phyloP scores from a whole-genome alignment of 495 filamentous ascomycete species.

The Articulospora tetracladia region DNA sequence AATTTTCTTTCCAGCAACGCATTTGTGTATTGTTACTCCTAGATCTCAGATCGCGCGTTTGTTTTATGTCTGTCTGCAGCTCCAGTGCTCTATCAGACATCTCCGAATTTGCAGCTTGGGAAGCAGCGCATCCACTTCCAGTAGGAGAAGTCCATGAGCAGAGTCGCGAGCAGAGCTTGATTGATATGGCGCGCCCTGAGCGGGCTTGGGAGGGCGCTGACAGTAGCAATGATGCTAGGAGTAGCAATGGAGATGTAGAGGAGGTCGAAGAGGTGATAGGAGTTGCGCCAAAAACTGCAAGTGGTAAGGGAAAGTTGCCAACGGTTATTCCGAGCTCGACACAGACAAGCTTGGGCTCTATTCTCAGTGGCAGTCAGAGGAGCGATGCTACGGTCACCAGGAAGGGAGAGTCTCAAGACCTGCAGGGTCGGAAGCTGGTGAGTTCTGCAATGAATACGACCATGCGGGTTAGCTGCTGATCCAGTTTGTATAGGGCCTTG shows the following conservation, averaged over 20 bases:
- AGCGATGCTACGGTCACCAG: neutral
- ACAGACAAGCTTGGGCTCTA: neutral
- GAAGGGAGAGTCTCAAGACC: neutral
- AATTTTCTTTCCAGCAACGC: neutral
- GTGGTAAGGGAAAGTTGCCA: neutral
- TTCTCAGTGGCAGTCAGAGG: neutral
- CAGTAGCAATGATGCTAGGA: constrained; percentile 15
- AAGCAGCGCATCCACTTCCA: constrained; percentile 4
- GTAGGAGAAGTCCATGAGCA: neutral
- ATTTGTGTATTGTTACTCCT: neutral
- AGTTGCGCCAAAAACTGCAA: neutral
- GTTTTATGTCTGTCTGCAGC: constrained; percentile 1
- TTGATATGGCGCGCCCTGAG: constrained; percentile 4
- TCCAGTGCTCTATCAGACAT: neutral
- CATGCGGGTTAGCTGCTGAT: neutral
- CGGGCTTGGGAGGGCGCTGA: constrained; percentile 9
- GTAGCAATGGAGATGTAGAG: constrained; percentile 7
- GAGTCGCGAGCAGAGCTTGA: neutral
- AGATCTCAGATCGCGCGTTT: neutral
- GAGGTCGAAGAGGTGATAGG: neutral
- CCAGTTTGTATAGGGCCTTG: neutral
- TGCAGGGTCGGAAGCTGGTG: neutral
- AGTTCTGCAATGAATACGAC: neutral
- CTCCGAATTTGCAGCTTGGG: constrained; percentile 17
- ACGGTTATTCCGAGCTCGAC: constrained; percentile 4